Conservation (phyloP, 2,329 filamentous ascomycete genomes). For the Cladophialophora psammophila region DNA sequence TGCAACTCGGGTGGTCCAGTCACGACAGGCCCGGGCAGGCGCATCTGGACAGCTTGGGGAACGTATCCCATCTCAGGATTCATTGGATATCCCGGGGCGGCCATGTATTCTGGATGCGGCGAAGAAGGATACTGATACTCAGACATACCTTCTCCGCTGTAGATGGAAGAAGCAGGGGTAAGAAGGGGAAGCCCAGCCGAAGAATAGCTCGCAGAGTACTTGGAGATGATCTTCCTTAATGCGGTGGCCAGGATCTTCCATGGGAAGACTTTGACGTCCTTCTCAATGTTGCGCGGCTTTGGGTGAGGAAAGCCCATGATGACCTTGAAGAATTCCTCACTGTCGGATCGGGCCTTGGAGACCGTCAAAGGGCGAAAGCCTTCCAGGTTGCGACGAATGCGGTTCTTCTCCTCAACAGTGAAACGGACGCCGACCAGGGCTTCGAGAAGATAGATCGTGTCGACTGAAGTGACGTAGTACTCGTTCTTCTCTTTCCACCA, state of each 20-base stretch:
- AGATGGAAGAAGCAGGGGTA: slow-evolving; percentile 49
- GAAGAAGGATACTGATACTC: slow-evolving; percentile 57
- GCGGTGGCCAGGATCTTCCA: slow-evolving; percentile 90
- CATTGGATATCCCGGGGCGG: slow-evolving; percentile 20
- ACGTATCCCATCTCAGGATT: slow-evolving; percentile 30
- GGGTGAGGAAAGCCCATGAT: slow-evolving; percentile 98
- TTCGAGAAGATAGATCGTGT: slow-evolving; percentile 94
- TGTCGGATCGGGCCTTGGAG: slow-evolving; percentile 89
- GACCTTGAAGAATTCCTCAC: slow-evolving; percentile 97
- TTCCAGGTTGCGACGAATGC: slow-evolving; percentile 93
- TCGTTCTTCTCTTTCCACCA: slow-evolving; percentile 92
- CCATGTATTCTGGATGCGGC: slow-evolving; percentile 48
- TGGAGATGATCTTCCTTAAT: slow-evolving; percentile 97
- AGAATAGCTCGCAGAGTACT: slow-evolving; percentile 83
- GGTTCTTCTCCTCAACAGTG: slow-evolving; percentile 97
- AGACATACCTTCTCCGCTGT: slow-evolving; percentile 56
- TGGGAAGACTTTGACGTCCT: slow-evolving; percentile 97
- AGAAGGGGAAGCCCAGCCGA: slow-evolving; percentile 63
- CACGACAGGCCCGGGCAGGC: slow-evolving; percentile 30
- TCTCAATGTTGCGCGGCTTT: slow-evolving; percentile 97
- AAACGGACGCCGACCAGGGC: slow-evolving; percentile 86
- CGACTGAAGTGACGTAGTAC: slow-evolving; percentile 93
- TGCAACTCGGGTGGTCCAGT: slow-evolving; percentile 37
- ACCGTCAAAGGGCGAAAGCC: slow-evolving; percentile 92
- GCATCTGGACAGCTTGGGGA: slow-evolving; percentile 23